Evolutionary conservation across 2,329 filamentous ascomycete species (phyloP).

Genomic region (Aureobasidium namibiae): DNA sequence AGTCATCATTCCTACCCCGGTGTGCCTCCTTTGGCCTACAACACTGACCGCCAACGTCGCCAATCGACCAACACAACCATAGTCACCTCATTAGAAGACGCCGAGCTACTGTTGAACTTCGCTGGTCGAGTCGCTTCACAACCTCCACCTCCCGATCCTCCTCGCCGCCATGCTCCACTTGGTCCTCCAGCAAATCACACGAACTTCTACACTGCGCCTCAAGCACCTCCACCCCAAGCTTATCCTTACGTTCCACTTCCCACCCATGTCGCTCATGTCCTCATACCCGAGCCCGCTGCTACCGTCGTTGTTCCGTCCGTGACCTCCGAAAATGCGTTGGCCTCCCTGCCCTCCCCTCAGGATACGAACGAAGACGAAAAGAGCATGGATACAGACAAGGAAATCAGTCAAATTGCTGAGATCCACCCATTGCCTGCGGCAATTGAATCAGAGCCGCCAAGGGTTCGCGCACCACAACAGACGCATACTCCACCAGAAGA

Average conservation of each 20-base stretch:
- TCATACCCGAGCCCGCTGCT: background rate
- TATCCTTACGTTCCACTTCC: background rate
- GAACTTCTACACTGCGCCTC: background rate
- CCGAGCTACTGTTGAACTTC: constrained; percentile 39
- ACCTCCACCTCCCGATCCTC: background rate
- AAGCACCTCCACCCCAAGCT: background rate
- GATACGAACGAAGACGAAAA: constrained; percentile 11
- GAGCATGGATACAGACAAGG: constrained; percentile 2
- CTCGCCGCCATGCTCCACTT: constrained; percentile 13
- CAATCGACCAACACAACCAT: constrained; percentile 15
- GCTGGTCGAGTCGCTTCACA: constrained; percentile 17
- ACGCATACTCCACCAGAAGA: constrained; percentile 18
- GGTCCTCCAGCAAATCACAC: background rate
- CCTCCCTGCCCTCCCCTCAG: constrained; percentile 10
- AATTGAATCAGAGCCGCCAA: background rate
- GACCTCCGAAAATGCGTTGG: background rate
- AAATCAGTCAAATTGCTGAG: background rate
- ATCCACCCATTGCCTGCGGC: background rate
- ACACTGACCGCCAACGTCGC: constrained; percentile 20
- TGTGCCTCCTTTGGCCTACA: background rate
- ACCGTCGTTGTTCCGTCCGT: background rate
- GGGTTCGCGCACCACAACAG: constrained; percentile 9
- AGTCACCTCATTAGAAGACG: constrained; percentile 34
- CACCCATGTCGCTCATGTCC: background rate
- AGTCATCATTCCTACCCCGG: constrained; percentile 33